Evolutionary conservation across 2,329 filamentous ascomycete genomes (phyloP).

Genomic region (Stachybotrys chartarum): DNA sequence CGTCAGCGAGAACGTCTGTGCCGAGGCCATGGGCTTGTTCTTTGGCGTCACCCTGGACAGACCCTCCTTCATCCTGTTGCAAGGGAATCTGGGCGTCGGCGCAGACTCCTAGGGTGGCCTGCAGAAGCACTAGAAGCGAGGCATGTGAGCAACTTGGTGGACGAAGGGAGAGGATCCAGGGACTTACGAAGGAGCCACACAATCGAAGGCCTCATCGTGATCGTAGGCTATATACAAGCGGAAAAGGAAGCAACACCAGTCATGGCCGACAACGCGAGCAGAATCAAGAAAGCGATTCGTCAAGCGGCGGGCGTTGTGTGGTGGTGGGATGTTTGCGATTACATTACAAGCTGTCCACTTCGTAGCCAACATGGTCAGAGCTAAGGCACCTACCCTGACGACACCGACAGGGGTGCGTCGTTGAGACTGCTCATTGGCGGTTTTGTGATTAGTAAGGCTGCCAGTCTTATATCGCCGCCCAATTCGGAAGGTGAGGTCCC

Average conservation of each 20-base stretch:
- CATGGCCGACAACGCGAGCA: constrained; percentile 16
- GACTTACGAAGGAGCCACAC: constrained; percentile 34
- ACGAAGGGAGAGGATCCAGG: constrained; percentile 1
- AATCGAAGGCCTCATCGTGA: constrained; percentile 32
- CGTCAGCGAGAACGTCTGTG: constrained; percentile 20
- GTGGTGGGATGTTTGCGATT: constrained; percentile 9
- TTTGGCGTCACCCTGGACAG: constrained; percentile 17
- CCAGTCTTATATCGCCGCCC: background rate
- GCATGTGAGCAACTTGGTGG: constrained; percentile 13
- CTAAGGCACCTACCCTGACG: background rate
- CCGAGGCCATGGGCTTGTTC: constrained; percentile 20
- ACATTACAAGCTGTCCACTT: background rate
- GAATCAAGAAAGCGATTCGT: constrained; percentile 4
- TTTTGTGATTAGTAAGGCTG: background rate
- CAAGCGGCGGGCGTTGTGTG: constrained; percentile 3
- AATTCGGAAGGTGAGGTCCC: background rate
- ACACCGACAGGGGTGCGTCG: background rate
- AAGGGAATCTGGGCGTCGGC: constrained; percentile 32
- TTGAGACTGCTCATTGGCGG: background rate
- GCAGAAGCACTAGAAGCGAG: constrained; percentile 35
- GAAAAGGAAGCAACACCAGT: constrained; percentile 11
- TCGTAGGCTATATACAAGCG: constrained; percentile 25
- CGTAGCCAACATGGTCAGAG: background rate
- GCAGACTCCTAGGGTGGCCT: constrained; percentile 29
- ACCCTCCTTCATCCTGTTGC: constrained; percentile 20